Evolutionary conservation across 352 stramenopile species (phyloP).

Genomic region (Phytophthora agathidicida): DNA sequence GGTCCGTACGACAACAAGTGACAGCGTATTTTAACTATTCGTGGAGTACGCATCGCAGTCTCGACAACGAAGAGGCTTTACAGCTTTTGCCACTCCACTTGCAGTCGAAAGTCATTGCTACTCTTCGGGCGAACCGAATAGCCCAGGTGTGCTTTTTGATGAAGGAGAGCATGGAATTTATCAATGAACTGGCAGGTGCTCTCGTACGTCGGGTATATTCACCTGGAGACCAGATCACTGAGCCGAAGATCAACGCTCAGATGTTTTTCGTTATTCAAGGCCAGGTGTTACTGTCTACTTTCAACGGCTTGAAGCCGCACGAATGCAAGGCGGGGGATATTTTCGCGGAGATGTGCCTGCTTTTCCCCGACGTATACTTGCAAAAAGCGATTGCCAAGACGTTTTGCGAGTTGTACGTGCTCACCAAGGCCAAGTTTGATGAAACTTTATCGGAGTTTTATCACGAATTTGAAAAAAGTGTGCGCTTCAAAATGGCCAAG

Average conservation of each 20-base stretch:
- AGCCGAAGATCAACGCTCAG: conserved; percentile 76
- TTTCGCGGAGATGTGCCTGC: conserved; percentile 65
- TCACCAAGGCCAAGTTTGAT: conserved; percentile 70
- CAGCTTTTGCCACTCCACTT: conserved; percentile 60
- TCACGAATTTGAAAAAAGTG: conserved; percentile 26
- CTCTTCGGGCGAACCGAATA: conserved; percentile 61
- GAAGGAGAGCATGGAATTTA: conserved; percentile 71
- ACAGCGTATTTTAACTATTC: conserved; percentile 70
- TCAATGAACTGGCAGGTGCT: conserved; percentile 60
- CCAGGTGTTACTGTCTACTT: conserved; percentile 49
- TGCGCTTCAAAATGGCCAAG: conserved; percentile 42
- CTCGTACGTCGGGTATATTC: conserved; percentile 60
- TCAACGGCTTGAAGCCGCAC: conserved; percentile 48
- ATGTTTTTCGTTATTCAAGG: conserved; percentile 81
- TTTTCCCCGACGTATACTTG: conserved; percentile 56
- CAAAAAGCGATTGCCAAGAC: conserved; percentile 76
- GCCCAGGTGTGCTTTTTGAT: conserved; percentile 75
- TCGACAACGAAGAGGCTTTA: conserved; percentile 65
- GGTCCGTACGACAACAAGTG: conserved; percentile 51
- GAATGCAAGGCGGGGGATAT: conserved; percentile 69
- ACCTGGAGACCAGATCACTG: conserved; percentile 66
- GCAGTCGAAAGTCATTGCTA: conserved; percentile 60
- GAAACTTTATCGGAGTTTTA: conserved; percentile 60
- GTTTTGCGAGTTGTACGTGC: conserved; percentile 80
- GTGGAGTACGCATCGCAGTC: conserved; percentile 63